These are phyloP conservation scores for Epichloe sp. DNA, from an alignment of 2,329 filamentous ascomycete species.

Conservation along the genomic window DNA sequence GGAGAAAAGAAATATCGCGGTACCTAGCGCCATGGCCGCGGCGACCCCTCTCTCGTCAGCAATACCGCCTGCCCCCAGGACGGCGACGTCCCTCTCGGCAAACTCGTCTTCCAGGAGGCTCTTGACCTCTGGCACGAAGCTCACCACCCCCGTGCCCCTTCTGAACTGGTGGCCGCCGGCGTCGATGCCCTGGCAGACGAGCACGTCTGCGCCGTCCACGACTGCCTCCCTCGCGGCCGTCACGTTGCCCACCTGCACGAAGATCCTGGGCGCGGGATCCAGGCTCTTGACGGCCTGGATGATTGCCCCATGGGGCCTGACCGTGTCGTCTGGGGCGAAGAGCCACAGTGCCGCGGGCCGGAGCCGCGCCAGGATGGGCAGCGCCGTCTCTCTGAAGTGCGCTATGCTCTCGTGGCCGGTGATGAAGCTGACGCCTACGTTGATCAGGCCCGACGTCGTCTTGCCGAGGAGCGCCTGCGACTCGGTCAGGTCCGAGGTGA, in stretches of 20 bases:
- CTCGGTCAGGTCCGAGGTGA: slow-evolving; percentile 20
- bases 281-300: slow-evolving; percentile 21
- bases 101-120: slow-evolving; percentile 30
- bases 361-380: slow-evolving; percentile 38
- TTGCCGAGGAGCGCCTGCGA: slow-evolving; percentile 15
- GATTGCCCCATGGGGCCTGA: slow-evolving; percentile 24
- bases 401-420: slow-evolving; percentile 33
- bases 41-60: slow-evolving; percentile 40
- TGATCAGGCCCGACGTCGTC: slow-evolving; percentile 29
- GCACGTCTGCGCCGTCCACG: slow-evolving; percentile 37
- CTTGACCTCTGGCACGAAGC: slow-evolving; percentile 43
- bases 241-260: slow-evolving; percentile 50
- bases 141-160: slow-evolving; percentile 38
- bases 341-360: slow-evolving; percentile 51
- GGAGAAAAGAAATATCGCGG: too few species aligned
- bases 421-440: slow-evolving; percentile 44
- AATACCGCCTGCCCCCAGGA: slow-evolving; percentile 49
- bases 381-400: slow-evolving; percentile 27
- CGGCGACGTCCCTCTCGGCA: slow-evolving; percentile 17
- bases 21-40: slow-evolving; percentile 41
- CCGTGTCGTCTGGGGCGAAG: slow-evolving; percentile 42
- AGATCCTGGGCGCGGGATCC: slow-evolving; percentile 30
- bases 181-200: slow-evolving; percentile 51
- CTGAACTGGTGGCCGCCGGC: slow-evolving; percentile 51
- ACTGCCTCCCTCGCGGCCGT: slow-evolving; percentile 37